Evolutionary conservation across 2,329 filamentous ascomycete genomes (phyloP), one percentile per base, ranked within the genome.

Genomic region (Botrytis fabae): DNA sequence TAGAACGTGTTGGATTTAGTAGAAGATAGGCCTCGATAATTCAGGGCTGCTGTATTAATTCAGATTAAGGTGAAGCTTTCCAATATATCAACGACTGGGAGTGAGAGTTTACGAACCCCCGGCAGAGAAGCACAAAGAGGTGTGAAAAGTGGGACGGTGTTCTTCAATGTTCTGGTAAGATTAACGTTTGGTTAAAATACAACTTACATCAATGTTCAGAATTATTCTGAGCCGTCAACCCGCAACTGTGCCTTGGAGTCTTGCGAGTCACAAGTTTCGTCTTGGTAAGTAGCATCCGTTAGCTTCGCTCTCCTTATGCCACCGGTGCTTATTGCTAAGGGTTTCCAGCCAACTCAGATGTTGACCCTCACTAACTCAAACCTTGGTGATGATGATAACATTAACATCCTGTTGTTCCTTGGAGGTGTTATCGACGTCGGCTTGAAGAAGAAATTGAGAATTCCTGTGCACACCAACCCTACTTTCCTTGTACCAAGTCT

Each of bases 391-490:
- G 22, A 25, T 61, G 35, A 40, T 14, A 25, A 38, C 10, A 32
- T 38, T 9, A 25, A 3, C 22, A 40, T 25, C 6, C 22, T 14
- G 22, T n/a, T 25, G 35, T 25, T 40, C 6, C 59, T 25, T 2
- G 6, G 10, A 22, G 10, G 3, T 60, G 20, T 38, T 1, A 10
- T 0, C 0, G 3, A 40, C 35, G 5, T 14, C 35, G 35, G 12
- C 5, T 25, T 12, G 59, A 16, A 4, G 6, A 25, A 25, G 2
- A 14, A 7, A n/a, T 8, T 38, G 35, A 25, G 10, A 18, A 12
- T 40, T 2, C 5, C 12, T 61, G 12, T 14, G 32, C 22, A 25
- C n/a, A 61, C 22, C 2, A 1, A 16, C 3, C 10, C 22, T 61
- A 7, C 12, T 61, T 57, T 5, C 2, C 59, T 40, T 40, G 12